Conservation (phyloP, 2,329 filamentous ascomycete genomes). For the Fusarium clavum region DNA sequence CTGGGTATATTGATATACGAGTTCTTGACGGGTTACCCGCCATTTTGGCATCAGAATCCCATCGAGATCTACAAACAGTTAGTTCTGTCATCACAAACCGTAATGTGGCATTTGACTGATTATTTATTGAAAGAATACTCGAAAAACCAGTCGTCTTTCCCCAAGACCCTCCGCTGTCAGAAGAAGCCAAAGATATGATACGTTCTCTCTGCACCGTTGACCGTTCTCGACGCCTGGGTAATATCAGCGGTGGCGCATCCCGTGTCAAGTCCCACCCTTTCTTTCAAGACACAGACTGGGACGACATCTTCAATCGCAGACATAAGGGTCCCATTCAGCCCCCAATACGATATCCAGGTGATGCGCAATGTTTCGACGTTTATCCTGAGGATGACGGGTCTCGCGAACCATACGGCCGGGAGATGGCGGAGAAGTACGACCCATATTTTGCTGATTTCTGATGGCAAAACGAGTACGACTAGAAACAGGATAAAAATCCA, state of each 20-base stretch:
- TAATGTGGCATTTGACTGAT: constrained; percentile 10
- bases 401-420: constrained; percentile 74
- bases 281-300: constrained; percentile 80
- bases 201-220: constrained; percentile 81
- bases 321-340: constrained; percentile 78
- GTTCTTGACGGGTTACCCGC: constrained; percentile 85
- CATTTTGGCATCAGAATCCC: constrained; percentile 88
- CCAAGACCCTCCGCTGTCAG: constrained; percentile 71
- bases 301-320: constrained; percentile 73
- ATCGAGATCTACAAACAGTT: constrained; percentile 88
- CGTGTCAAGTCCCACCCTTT: constrained; percentile 81
- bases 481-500: constrained; percentile 1
- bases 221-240: constrained; percentile 80
- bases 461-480: neutral
- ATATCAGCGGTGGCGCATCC: constrained; percentile 78
- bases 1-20: constrained; percentile 87
- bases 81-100: constrained; percentile 42
- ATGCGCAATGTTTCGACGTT: constrained; percentile 83
- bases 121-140: constrained; percentile 69
- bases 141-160: constrained; percentile 82
- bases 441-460: constrained; percentile 75
- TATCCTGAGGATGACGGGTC: constrained; percentile 81
- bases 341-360: constrained; percentile 77
- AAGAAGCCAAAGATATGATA: constrained; percentile 79
- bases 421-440: constrained; percentile 77